Evolutionary conservation across 768 basidiomycete species (phyloP).

Genomic region (Zangia roseola): DNA sequence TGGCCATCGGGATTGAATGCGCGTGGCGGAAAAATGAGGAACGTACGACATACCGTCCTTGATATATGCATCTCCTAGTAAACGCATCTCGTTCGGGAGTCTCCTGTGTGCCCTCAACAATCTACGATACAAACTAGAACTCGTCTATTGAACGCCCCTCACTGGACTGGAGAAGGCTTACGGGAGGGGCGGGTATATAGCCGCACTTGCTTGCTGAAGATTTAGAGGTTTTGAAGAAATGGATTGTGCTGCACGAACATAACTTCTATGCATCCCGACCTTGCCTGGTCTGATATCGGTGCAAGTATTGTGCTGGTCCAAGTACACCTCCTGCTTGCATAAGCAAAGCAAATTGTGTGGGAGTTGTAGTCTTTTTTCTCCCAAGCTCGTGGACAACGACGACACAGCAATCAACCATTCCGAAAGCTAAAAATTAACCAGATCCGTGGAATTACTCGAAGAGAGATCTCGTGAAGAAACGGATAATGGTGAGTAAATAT

Average conservation of each 20-base stretch:
- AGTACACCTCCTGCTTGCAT: no score
- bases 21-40: background rate
- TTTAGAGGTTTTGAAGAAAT: constrained; percentile 57
- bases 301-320: no score
- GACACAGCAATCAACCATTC: no score
- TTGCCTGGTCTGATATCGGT: background rate
- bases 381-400: no score
- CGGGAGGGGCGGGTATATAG: constrained; percentile 84
- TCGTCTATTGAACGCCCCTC: background rate
- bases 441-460: no score
- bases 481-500: no score
- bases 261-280: constrained; percentile 20
- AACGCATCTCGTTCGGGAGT: constrained; percentile 77
- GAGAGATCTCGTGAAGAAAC: no score
- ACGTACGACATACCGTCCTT: constrained; percentile 57
- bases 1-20: no score
- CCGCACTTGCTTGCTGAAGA: constrained; percentile 58
- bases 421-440: no score
- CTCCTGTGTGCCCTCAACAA: constrained; percentile 76
- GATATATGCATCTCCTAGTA: constrained; percentile 82
- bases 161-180: constrained; percentile 35
- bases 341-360: no score
- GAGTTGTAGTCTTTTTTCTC: no score
- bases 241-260: constrained; percentile 35
- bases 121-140: constrained; percentile 70